Percentiles rank a stretch among this genome's conserved stretches.
These are phyloP conservation scores for Yarrowia osloensis DNA, from an alignment of 805 yeast species.

Conservation along the genomic window DNA sequence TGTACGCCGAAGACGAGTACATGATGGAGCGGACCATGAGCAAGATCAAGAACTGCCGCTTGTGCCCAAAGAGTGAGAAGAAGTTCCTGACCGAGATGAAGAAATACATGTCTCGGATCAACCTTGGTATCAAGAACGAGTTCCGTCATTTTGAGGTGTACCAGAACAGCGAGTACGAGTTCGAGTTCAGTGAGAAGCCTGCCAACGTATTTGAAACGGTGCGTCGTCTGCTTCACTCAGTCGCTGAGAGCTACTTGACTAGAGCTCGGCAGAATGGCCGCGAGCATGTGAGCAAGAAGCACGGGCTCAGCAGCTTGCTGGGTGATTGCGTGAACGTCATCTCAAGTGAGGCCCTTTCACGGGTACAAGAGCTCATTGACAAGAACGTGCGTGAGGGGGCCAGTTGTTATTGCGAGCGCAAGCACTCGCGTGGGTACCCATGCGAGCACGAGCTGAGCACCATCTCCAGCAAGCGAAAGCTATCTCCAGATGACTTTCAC, in stretches of 20 bases:
- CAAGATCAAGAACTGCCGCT: not conserved
- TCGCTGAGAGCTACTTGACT: not conserved
- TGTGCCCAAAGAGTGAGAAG: not conserved
- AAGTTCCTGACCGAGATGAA: not conserved
- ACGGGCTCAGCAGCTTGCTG: not conserved
- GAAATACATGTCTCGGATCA: not conserved
- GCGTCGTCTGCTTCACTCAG: not conserved
- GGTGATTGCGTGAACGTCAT: not conserved
- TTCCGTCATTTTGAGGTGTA: not conserved
- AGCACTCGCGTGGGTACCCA: not conserved
- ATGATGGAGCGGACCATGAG: not conserved
- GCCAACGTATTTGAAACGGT: not conserved
- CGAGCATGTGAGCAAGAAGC: not conserved
- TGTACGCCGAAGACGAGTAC: not conserved
- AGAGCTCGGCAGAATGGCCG: not conserved
- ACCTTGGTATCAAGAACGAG: not conserved
- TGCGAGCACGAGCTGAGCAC: not conserved
- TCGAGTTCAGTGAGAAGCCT: not conserved
- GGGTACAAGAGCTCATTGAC: not conserved
- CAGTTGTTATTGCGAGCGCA: not conserved
- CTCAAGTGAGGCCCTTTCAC: not conserved
- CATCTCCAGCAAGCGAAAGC: not conserved
- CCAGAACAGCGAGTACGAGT: not conserved
- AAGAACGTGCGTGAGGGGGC: not conserved
- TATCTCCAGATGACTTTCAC: not conserved